Evolutionary conservation across 176 grass and related monocot species (phyloP).

Genomic region (Saccharum officinarum): DNA sequence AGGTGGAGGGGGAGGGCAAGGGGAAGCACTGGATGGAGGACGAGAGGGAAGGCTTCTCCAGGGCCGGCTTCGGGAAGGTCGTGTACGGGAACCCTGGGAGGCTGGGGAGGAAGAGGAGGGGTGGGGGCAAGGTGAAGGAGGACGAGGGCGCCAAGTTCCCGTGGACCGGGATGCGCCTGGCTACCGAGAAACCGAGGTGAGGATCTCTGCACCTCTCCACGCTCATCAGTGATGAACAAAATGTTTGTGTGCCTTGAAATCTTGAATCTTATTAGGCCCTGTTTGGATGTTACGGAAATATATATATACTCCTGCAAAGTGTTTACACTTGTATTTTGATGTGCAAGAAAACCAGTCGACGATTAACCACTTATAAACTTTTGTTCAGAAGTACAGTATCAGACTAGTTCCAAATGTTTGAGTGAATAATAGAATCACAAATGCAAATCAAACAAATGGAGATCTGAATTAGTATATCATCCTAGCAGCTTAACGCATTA

Average conservation of each 20-base stretch:
- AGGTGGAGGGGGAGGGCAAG: constrained; percentile 55
- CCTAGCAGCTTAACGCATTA: background rate
- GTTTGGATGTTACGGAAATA: background rate
- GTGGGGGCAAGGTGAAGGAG: constrained; percentile 19
- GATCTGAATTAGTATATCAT: background rate
- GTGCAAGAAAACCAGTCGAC: too few species aligned
- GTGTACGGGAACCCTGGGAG: constrained; percentile 57
- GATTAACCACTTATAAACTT: background rate
- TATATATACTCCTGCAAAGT: background rate
- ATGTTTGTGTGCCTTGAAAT: background rate
- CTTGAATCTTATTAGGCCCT: background rate
- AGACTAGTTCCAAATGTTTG: background rate
- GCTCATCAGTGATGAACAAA: background rate
- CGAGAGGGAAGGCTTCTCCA: constrained; percentile 49
- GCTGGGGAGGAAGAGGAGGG: constrained; percentile 32
- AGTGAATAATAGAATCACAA: too few species aligned
- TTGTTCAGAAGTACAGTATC: background rate
- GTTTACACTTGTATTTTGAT: background rate
- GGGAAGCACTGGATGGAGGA: constrained; percentile 87
- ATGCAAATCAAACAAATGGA: background rate
- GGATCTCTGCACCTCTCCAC: background rate
- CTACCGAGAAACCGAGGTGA: constrained; percentile 63
- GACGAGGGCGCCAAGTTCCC: constrained; percentile 65
- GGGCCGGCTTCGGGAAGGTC: constrained; percentile 47
- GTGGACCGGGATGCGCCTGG: constrained; percentile 45